These are phyloP conservation scores for Phytopythium chamaehyphon DNA, from an alignment of 352 stramenopile genomes.

Conservation along the genomic window DNA sequence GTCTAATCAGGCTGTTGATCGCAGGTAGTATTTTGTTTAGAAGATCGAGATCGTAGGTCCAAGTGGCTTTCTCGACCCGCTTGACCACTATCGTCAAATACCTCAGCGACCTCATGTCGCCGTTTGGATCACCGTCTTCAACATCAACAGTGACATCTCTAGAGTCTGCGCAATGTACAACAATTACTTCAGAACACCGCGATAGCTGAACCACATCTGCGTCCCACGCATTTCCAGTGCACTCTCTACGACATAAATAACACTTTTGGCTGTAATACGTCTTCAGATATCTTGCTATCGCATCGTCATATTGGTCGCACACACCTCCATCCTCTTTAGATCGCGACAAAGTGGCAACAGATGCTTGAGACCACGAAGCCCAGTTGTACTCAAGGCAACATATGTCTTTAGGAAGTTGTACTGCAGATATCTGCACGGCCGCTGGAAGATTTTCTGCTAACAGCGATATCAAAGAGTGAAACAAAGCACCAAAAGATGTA, in stretches of 20 bases:
- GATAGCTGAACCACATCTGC: conserved; percentile 9
- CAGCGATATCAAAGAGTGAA: conserved; percentile 24
- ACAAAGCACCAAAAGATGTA: conserved; percentile 35
- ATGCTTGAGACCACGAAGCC: neutral
- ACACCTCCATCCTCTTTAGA: neutral
- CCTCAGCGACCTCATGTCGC: conserved; percentile 13
- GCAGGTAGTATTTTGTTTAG: conserved; percentile 31
- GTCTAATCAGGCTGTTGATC: conserved; percentile 37
- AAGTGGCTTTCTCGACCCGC: conserved; percentile 38
- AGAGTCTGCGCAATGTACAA: conserved; percentile 18
- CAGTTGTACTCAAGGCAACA: neutral
- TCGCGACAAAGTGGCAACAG: neutral
- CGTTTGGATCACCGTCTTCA: neutral
- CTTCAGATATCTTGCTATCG: neutral
- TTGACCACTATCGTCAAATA: conserved; percentile 41
- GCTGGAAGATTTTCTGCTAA: conserved; percentile 41
- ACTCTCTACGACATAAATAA: neutral
- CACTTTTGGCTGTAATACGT: neutral
- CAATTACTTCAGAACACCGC: conserved; percentile 12
- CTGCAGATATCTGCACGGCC: conserved; percentile 31
- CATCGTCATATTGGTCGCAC: neutral
- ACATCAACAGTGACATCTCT: conserved; percentile 18
- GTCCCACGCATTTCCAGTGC: neutral
- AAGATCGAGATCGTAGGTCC: conserved; percentile 60
- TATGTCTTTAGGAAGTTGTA: conserved; percentile 12